Percentiles rank a stretch among this genome's conserved stretches.
Evolutionary conservation across 495 filamentous ascomycete species (phyloP).

Genomic region (Talaromyces proteolyticus): DNA sequence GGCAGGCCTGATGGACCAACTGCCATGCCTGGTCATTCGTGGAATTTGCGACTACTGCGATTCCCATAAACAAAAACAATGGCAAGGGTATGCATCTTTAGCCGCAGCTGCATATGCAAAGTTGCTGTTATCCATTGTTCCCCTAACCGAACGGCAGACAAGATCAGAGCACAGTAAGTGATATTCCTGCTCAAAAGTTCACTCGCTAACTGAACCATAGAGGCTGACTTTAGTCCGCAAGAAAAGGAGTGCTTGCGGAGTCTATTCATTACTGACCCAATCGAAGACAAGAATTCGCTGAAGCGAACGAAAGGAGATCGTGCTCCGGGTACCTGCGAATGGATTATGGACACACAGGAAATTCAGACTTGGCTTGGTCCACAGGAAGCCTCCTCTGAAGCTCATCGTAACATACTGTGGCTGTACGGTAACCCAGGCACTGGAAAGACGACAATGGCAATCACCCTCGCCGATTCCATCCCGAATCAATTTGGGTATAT

Average conservation of each 20-base stretch:
- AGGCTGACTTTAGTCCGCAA: not conserved
- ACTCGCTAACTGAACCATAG: not conserved
- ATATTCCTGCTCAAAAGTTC: not conserved
- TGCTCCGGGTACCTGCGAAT: conserved; percentile 16
- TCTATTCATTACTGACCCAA: conserved; percentile 13
- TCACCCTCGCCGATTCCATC: conserved; percentile 13
- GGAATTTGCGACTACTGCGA: conserved; percentile 24
- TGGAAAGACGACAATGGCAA: conserved; percentile 22
- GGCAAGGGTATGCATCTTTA: conserved; percentile 20
- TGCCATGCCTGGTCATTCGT: conserved; percentile 16
- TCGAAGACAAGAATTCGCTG: conserved; percentile 10
- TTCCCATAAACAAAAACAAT: conserved; percentile 20
- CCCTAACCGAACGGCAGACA: not conserved
- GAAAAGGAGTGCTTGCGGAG: conserved; percentile 5
- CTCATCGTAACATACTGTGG: conserved; percentile 10
- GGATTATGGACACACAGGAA: conserved; percentile 18
- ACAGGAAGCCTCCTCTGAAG: not conserved
- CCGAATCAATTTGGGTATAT: conserved; percentile 5
- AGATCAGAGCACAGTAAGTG: not conserved
- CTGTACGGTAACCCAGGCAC: conserved; percentile 18
- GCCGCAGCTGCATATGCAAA: conserved; percentile 16
- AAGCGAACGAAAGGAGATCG: conserved; percentile 14
- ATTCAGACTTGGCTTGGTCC: conserved; percentile 9
- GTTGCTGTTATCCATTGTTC: conserved; percentile 8
- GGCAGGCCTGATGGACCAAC: conserved; percentile 22